Evolutionary conservation across 106 monocot genomes (phyloP).

Genomic region (Vanilla planifolia): DNA sequence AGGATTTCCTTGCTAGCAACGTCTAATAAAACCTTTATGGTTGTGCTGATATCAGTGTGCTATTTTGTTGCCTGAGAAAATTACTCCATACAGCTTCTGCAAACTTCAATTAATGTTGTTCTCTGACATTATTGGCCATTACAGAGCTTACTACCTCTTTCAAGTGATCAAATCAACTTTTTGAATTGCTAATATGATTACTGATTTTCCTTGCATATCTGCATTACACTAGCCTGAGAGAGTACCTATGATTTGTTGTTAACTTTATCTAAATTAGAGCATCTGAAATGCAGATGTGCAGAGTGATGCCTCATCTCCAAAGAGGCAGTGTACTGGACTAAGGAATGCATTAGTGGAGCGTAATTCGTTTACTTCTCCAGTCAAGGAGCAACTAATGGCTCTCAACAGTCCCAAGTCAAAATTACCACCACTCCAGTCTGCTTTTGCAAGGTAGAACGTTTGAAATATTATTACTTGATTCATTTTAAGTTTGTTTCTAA

Average conservation of each 20-base stretch:
- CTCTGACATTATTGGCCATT: too few species aligned
- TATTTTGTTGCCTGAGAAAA: too few species aligned
- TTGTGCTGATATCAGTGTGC: too few species aligned
- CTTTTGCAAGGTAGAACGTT: slow-evolving; percentile 71
- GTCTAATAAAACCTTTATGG: too few species aligned
- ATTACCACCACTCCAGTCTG: slow-evolving; percentile 82
- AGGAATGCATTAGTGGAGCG: slow-evolving; percentile 64
- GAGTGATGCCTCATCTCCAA: slow-evolving; percentile 61
- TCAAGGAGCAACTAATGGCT: slow-evolving; percentile 48
- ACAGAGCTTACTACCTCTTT: too few species aligned
- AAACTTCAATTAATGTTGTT: too few species aligned
- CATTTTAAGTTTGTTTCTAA: background rate
- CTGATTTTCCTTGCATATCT: too few species aligned
- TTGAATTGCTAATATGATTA: background rate
- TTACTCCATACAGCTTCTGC: too few species aligned
- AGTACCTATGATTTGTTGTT: too few species aligned
- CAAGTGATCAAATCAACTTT: background rate
- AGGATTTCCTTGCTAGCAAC: too few species aligned
- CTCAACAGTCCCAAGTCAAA: slow-evolving; percentile 54
- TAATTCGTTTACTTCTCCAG: slow-evolving; percentile 74
- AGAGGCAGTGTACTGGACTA: slow-evolving; percentile 48
- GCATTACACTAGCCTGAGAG: too few species aligned
- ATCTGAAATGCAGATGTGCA: slow-evolving; percentile 41
- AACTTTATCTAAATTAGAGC: background rate
- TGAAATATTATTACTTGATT: background rate